Conservation (phyloP, 75 land plant species). For the Sequoia sempervirens region DNA sequence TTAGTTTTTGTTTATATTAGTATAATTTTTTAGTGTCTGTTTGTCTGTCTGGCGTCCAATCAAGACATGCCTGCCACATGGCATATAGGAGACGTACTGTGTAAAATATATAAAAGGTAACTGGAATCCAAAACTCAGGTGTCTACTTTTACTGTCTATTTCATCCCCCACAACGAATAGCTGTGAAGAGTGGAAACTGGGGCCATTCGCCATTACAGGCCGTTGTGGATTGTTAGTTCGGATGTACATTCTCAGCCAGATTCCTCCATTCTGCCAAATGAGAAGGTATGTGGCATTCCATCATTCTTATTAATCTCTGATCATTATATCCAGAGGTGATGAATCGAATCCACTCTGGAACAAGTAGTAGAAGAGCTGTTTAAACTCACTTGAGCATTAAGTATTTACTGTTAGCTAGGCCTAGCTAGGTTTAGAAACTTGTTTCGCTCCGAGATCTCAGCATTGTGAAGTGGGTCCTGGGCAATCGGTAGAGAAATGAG, state of each 20-base stretch:
- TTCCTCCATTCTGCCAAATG: background rate
- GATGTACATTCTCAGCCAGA: background rate
- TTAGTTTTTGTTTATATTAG: too few species aligned
- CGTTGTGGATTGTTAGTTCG: background rate
- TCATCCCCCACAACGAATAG: background rate
- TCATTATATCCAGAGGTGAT: background rate
- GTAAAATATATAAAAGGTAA: background rate
- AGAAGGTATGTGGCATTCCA: background rate
- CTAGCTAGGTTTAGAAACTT: background rate
- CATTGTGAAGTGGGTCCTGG: background rate
- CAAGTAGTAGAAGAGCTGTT: background rate
- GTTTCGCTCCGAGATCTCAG: conserved; percentile 6
- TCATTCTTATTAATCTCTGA: background rate
- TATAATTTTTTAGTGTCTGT: background rate
- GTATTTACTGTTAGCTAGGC: background rate
- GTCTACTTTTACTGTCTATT: background rate
- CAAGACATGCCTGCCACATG: background rate
- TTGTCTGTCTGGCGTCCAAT: background rate
- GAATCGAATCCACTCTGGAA: background rate
- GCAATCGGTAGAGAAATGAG: background rate
- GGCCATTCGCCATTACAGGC: background rate
- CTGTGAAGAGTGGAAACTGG: background rate
- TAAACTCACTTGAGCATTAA: background rate
- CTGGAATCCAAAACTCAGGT: background rate
- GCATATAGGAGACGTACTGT: background rate